phyloP scores from a whole-genome alignment of 2,329 filamentous ascomycete species.

The Epicoccum nigrum region DNA sequence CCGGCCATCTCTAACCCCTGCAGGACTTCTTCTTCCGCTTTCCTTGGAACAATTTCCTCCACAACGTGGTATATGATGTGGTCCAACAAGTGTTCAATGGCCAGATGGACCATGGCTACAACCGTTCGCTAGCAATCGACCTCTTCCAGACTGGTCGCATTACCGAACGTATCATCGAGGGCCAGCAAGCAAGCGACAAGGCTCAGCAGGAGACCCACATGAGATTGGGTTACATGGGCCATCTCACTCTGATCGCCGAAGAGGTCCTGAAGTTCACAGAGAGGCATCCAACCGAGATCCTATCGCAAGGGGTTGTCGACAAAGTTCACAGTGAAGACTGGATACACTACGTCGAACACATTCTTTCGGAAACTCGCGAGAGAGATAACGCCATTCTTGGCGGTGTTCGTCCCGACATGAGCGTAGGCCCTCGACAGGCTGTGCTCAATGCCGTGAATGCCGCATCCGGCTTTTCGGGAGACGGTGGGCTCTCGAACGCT shows the following conservation, averaged over 20 bases:
- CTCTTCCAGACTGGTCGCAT: conserved; percentile 90
- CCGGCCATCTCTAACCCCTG: background rate
- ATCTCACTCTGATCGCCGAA: conserved; percentile 94
- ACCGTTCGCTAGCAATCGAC: conserved; percentile 85
- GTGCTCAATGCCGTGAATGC: conserved; percentile 66
- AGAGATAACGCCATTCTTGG: conserved; percentile 98
- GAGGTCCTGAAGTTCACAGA: conserved; percentile 99
- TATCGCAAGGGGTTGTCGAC: conserved; percentile 83
- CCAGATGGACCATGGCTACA: conserved; percentile 94
- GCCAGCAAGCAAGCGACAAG: conserved; percentile 84
- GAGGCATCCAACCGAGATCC: conserved; percentile 83
- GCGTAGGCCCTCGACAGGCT: conserved; percentile 76
- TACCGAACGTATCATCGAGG: conserved; percentile 89
- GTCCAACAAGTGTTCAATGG: conserved; percentile 99
- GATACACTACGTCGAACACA: conserved; percentile 94
- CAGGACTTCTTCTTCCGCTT: conserved; percentile 98
- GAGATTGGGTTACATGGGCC: conserved; percentile 97
- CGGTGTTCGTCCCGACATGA: conserved; percentile 89
- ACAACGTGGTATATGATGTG: conserved; percentile 99
- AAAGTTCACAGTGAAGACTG: conserved; percentile 88
- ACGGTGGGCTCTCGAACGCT: conserved; percentile 69
- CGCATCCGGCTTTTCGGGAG: conserved; percentile 61
- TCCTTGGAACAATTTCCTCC: conserved; percentile 99
- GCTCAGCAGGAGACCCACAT: conserved; percentile 84
- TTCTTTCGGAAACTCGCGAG: conserved; percentile 89